Base-by-base conservation (phyloP, 2,329 filamentous ascomycete species). In the Aspergillus hortae region DNA sequence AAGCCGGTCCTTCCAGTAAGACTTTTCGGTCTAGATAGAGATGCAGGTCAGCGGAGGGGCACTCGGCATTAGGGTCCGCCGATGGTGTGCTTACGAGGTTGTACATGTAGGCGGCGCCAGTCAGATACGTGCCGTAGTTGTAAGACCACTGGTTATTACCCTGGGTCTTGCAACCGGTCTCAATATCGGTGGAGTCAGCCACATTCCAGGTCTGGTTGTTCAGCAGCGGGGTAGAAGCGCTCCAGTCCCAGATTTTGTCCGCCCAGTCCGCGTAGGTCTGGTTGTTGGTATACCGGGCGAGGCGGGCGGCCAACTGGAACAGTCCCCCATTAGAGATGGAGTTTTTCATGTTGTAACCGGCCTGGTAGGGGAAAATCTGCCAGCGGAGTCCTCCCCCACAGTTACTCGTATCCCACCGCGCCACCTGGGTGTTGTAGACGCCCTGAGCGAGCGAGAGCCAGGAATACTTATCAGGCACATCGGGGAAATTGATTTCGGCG, bases 311-410 rank as follows among this genome's bases (percentile, higher is more conserved):
- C 11, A 95, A 78, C 63, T 92, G 87, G 70, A 95, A 92, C 66
- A 94, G 84, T n/a, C 85, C 86, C 40, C 88, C 89, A 68, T 94
- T 94, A 55, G 85, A 86, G 60, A 92, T 83, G 14, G 85, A 80
- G 74, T 92, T 92, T 72, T 92, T 94, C 80, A 95, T 94, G 63
- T 84, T 80, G 67, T 91, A 86, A 12, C 90, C 90, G 56, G 84
- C 84, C 66, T 95, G 92, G 61, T 81, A 82, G 1, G 80, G 74
- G 67, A 86, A 92, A 59, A 95, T 90, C 74, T 95, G 90, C 89
- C 89, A 92, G 51, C 83, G 78, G 44, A 94, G 73, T 4, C 90
- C 90, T 54, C 90, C 90, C 23, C 77, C 78, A 63, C 90, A 95
- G 36, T 75, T 71, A 0, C 76, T 73, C 0, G 74, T 78, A 66